Percentiles rank a stretch among this genome's conserved stretches.
These are phyloP conservation scores for Coemansia sp. DNA, from an alignment of 192 early-diverging fungal genomes.

Conservation along the genomic window DNA sequence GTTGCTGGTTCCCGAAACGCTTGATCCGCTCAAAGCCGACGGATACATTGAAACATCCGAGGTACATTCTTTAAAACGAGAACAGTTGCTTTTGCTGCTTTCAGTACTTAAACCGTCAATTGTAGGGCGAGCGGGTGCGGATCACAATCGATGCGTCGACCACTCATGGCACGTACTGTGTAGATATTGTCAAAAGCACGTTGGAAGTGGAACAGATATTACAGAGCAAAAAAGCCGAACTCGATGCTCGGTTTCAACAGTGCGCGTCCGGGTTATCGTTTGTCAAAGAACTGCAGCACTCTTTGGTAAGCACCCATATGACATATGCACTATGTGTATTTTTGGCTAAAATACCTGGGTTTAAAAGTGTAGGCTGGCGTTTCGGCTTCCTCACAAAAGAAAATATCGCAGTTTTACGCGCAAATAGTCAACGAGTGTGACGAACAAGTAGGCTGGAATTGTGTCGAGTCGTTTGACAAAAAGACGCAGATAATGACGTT, in stretches of 20 bases:
- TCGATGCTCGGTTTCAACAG: constrained; percentile 37
- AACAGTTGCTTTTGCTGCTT: neutral
- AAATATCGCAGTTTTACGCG: constrained; percentile 22
- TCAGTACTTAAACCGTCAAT: neutral
- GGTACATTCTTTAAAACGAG: neutral
- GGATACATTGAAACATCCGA: constrained; percentile 34
- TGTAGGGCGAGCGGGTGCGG: constrained; percentile 14
- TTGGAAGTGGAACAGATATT: constrained; percentile 18
- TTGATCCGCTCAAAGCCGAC: constrained; percentile 34
- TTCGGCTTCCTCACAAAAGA: neutral
- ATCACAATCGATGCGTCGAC: constrained; percentile 21
- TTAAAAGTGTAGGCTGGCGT: constrained; percentile 8
- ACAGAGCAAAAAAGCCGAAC: constrained; percentile 9
- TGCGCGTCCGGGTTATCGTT: constrained; percentile 42
- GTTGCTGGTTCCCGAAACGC: constrained; percentile 29
- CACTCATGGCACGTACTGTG: constrained; percentile 18
- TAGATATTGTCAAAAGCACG: constrained; percentile 33
- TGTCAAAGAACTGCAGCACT: constrained; percentile 38
- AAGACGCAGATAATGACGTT: constrained; percentile 21
- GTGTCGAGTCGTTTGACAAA: constrained; percentile 28
- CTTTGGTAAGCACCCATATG: constrained; percentile 26
- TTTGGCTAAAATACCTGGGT: neutral
- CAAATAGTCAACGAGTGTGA: constrained; percentile 40
- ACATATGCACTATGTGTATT: neutral
- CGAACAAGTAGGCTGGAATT: constrained; percentile 24